A percentile compares a stretch with the other conserved stretches of the same genome.
These are phyloP conservation scores for Gracilariopsis chorda DNA, from an alignment of 23 red algal species.

Conservation along the genomic window DNA sequence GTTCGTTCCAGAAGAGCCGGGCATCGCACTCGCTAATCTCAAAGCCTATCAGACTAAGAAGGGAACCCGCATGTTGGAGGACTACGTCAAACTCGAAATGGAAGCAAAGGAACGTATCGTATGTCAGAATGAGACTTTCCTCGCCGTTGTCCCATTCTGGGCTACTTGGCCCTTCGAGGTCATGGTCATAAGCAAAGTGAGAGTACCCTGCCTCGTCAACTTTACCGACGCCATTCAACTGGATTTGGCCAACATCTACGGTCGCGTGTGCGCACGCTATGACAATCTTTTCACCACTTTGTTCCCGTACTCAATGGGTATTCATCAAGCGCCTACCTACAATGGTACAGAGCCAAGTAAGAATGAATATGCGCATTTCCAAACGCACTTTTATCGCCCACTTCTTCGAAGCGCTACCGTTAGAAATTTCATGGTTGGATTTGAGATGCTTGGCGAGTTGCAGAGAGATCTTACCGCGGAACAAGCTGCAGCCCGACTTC, in stretches of 20 bases:
- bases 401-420: conserved; percentile 78
- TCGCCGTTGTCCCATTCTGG: too few species aligned
- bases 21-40: too few species aligned
- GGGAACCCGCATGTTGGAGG: too few species aligned
- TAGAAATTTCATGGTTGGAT: conserved; percentile 91
- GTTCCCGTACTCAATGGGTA: conserved; percentile 89
- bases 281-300: conserved; percentile 80
- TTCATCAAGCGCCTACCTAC: conserved; percentile 70
- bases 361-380: conserved; percentile 50
- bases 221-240: conserved; percentile 36
- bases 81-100: too few species aligned
- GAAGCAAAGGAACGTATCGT: too few species aligned
- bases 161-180: too few species aligned
- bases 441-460: conserved; percentile 79
- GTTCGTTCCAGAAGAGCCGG: too few species aligned
- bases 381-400: conserved; percentile 87
- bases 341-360: background rate
- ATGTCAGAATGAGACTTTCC: too few species aligned
- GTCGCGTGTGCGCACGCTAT: conserved; percentile 62
- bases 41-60: too few species aligned
- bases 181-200: too few species aligned
- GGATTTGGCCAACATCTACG: conserved; percentile 77
- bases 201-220: conserved; percentile 27
- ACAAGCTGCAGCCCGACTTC: conserved; percentile 68
- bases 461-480: conserved; percentile 87